Conservation (phyloP, 305 asterid genomes). For the Coffea humblotiana region DNA sequence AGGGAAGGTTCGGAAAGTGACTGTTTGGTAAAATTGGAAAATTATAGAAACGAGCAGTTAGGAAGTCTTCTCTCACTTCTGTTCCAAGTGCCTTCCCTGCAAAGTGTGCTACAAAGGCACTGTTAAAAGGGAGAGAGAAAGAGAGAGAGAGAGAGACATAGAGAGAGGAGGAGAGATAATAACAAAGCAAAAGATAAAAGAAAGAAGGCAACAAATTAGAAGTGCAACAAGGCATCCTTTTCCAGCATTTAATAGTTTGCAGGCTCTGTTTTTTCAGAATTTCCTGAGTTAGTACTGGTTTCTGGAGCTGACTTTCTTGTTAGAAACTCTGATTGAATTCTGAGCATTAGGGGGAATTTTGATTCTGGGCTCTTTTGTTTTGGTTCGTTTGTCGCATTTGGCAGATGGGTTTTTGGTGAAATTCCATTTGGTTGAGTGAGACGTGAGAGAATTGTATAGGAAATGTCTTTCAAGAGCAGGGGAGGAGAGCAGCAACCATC, state of each 20-base stretch:
- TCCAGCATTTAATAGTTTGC: slow-evolving; percentile 14
- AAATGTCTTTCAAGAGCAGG: slow-evolving; percentile 59
- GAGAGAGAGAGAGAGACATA: slow-evolving; percentile 12
- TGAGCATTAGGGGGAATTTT: slow-evolving; percentile 21
- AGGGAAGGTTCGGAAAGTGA: slow-evolving; percentile 46
- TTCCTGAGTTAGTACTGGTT: slow-evolving; percentile 11
- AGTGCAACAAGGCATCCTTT: slow-evolving; percentile 30
- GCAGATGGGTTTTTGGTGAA: slow-evolving; percentile 39
- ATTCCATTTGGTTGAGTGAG: slow-evolving; percentile 12
- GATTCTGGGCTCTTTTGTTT: neutral
- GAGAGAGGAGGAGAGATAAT: slow-evolving; percentile 20
- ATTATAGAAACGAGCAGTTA: slow-evolving; percentile 37
- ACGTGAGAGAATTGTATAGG: slow-evolving; percentile 11
- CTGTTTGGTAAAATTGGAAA: slow-evolving; percentile 53
- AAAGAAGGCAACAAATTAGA: slow-evolving; percentile 29
- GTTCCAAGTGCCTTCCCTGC: slow-evolving; percentile 91
- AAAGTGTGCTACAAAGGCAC: slow-evolving; percentile 50
- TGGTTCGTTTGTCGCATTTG: slow-evolving; percentile 4
- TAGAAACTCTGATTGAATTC: slow-evolving; percentile 1
- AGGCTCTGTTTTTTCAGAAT: neutral
- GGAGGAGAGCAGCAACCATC: slow-evolving; percentile 60
- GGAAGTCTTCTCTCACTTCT: slow-evolving; percentile 69
- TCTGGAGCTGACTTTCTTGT: slow-evolving; percentile 4
- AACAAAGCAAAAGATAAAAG: slow-evolving; percentile 52
- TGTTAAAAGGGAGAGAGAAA: slow-evolving; percentile 16